Evolutionary conservation across 2,329 filamentous ascomycete species (phyloP), one percentile per base, ranked within the genome.

Genomic region (Paramyrothecium roridum): DNA sequence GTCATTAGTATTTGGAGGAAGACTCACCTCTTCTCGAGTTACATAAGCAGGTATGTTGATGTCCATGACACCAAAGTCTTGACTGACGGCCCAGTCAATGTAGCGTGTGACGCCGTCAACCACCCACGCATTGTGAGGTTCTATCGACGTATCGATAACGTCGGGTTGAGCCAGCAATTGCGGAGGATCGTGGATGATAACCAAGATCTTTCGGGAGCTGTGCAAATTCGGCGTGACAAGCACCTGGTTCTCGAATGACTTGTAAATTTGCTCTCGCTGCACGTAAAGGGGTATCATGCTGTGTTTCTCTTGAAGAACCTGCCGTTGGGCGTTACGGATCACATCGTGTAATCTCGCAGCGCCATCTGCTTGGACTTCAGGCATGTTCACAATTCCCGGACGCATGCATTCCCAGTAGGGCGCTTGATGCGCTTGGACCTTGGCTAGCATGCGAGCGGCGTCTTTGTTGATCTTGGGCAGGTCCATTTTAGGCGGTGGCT

Each of bases 101-200:
- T 96, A 97, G 26, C 86, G 83, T 66, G 86, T 85, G 49, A 92
- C 82, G 50, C 85, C 83, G 79, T 98, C 93, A 75, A 90, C 93
- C 65, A 97, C 79, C 84, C 90, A 96, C 7, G 89, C 85, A 66
- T 97, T 96, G 65, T 97, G 92, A 2, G 89, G 75, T 61, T 95
- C 89, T 4, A 96, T 73, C 37, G 81, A 84, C 53, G 89, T 89
- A 52, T 90, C 89, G n/a, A 87, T 72, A 1, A 81, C 78, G 69
- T 91, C 83, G 12, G 86, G 81, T 58, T 88, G 81, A 8, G 83
- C 88, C 58, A 88, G 76, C 12, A 93, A 70, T 62, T 90, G 86
- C 4, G 89, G 89, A 80, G 93, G 91, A 66, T 97, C 93, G 70
- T 99, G 95, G 54, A 99, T 88, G 50, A 98, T 88, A 12, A 99